Base-by-base conservation (phyloP, 1,284 basidiomycete species). In the Trichosporon sp. region DNA sequence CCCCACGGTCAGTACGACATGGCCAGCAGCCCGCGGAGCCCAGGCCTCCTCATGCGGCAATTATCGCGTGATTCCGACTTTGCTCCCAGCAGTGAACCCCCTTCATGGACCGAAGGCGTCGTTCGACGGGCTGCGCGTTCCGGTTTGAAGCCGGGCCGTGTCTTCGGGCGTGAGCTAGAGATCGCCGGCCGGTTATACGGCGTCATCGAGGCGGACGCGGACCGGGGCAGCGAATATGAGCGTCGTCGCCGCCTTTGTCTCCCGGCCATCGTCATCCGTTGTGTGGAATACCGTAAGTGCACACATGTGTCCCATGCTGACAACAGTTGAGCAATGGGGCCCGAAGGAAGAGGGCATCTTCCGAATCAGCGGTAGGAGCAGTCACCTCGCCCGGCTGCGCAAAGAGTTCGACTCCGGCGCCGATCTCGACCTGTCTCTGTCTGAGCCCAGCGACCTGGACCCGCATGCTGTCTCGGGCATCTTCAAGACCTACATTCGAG, bases 401-500 rank as follows among this genome's bases (percentile, higher is more conserved):
- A 85, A 86, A 27, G 92, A 94, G 79, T 96, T 95, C 80, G 93
- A 95, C 80, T 87, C 88, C 27, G 93, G 91, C 88, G 90, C 89
- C 64, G 93, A 96, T 83, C 92, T 90, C 75, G 90, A 93, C 77
- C 87, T 96, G 83, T 83, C 85, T 31, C 87, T 88, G 72, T 90
- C 89, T 74, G 87, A 88, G 62, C 92, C 92, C 27, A 88, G 90
- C 18, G 92, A 95, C 75, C 84, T 96, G 34, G 93, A 96, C 79
- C 93, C 93, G 42, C 93, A 96, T 78, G 92, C 93, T 1, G 93
- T 98, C 15, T 89, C 95, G 35, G 92, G 92, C 44, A 85, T 85
- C 21, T 86, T 85, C 78, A 86, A 86, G 73, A 78, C 82, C 18
- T 87, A 84, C 73, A 74, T 87, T 27, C 76, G 86, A 69, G 85